A percentile compares a stretch with the other conserved stretches of the same genome.
phyloP scores from a whole-genome alignment of 495 filamentous ascomycete genomes.

The Durotheca rogersii region DNA sequence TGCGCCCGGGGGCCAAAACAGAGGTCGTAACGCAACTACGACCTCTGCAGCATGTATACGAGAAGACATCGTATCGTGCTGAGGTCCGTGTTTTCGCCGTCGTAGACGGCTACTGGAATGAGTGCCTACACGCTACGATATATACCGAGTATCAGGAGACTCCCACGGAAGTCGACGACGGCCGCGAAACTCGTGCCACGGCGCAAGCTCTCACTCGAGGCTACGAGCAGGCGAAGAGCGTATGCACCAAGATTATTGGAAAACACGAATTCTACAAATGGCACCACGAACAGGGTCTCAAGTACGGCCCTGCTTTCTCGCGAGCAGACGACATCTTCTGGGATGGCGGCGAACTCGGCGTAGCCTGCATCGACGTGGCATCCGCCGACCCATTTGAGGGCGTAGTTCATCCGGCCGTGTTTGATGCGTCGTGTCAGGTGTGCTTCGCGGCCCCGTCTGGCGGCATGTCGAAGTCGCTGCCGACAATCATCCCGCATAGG shows the following conservation, averaged over 20 bases:
- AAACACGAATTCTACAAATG: slow-evolving; percentile 21
- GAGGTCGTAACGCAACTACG: slow-evolving; percentile 29
- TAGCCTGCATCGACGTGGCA: slow-evolving; percentile 16
- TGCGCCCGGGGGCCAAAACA: slow-evolving; percentile 16
- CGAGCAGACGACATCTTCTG: slow-evolving; percentile 20
- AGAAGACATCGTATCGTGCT: slow-evolving; percentile 12
- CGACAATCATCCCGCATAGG: slow-evolving; percentile 12
- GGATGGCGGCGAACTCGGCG: slow-evolving; percentile 8
- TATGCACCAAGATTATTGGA: slow-evolving; percentile 11
- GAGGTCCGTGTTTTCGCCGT: slow-evolving; percentile 25
- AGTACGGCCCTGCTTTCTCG: slow-evolving; percentile 28
- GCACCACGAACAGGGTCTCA: slow-evolving; percentile 12
- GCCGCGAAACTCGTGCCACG: background rate
- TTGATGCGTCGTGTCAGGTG: slow-evolving; percentile 41
- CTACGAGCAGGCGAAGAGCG: background rate
- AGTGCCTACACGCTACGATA: slow-evolving; percentile 29
- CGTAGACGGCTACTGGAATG: slow-evolving; percentile 17
- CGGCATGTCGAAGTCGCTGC: slow-evolving; percentile 2
- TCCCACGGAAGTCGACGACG: slow-evolving; percentile 27
- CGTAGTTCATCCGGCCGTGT: slow-evolving; percentile 39
- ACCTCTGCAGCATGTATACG: slow-evolving; percentile 13
- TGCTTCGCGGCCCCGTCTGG: slow-evolving; percentile 4
- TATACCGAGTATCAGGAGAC: slow-evolving; percentile 27
- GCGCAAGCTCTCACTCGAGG: background rate
- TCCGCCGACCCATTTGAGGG: slow-evolving; percentile 10